Conservation (phyloP, 768 basidiomycete species). For the Mycena rosella region DNA sequence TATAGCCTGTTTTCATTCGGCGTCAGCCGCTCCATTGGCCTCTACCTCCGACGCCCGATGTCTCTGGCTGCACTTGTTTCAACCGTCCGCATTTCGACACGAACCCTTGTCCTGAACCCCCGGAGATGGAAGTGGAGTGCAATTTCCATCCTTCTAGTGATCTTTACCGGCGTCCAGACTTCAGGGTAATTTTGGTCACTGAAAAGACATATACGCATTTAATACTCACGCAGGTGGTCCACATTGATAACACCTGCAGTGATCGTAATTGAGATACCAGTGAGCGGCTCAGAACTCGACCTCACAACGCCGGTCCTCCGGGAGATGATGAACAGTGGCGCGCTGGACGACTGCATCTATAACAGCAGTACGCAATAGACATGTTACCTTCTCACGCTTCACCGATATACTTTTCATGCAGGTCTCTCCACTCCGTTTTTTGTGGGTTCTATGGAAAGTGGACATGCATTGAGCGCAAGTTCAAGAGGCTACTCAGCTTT, state of each 20-base stretch:
- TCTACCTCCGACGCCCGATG: too few relatives aligned
- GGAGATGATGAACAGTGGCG: not conserved
- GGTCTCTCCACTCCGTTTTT: too few relatives aligned
- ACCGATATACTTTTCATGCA: too few relatives aligned
- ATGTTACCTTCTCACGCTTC: too few relatives aligned
- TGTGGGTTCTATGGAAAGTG: not conserved
- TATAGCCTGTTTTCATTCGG: too few relatives aligned
- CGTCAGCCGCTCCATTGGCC: too few relatives aligned
- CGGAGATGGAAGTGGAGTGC: too few relatives aligned
- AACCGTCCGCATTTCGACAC: too few relatives aligned
- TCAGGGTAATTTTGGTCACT: not conserved
- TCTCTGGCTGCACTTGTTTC: too few relatives aligned
- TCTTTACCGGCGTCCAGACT: conserved; percentile 14
- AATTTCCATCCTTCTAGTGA: not conserved
- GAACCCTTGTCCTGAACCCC: too few relatives aligned
- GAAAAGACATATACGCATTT: not conserved
- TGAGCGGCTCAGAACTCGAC: not conserved
- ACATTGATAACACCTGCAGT: not conserved
- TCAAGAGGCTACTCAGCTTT: not conserved
- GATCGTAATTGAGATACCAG: not conserved
- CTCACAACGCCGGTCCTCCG: not conserved
- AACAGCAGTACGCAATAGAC: too few relatives aligned
- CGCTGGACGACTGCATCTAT: not conserved
- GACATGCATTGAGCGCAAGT: not conserved
- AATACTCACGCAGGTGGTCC: not conserved